Conservation (phyloP, 495 filamentous ascomycete species). For the Parathielavia hyrcaniae region DNA sequence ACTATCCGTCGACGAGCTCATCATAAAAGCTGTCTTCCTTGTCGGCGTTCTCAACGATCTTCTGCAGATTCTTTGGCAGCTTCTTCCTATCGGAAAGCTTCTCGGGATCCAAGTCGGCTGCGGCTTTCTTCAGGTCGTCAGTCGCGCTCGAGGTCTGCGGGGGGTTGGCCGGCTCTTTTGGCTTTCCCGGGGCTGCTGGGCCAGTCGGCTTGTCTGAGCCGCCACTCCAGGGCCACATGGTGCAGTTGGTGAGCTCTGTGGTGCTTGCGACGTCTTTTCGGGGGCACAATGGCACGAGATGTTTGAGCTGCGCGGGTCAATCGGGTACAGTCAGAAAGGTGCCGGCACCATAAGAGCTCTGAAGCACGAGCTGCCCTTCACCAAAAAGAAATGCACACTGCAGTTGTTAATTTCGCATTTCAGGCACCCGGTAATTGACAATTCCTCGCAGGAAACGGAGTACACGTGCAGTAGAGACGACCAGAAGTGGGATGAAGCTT, state of each 20-base stretch:
- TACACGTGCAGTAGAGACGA: not conserved
- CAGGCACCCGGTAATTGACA: too few relatives aligned
- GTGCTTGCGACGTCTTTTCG: not conserved
- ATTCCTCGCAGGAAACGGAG: not conserved
- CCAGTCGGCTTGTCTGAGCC: conserved; percentile 36
- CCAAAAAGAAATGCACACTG: too few relatives aligned
- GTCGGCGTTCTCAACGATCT: conserved; percentile 57
- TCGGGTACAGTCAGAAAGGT: conserved; percentile 4
- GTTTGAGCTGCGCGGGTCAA: not conserved
- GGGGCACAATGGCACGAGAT: too few relatives aligned
- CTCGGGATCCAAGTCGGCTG: conserved; percentile 33
- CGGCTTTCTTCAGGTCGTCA: conserved; percentile 17
- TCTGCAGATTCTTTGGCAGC: conserved; percentile 64
- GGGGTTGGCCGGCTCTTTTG: conserved; percentile 26
- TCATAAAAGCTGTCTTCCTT: conserved; percentile 73
- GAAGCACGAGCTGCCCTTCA: too few relatives aligned
- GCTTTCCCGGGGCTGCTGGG: conserved; percentile 5
- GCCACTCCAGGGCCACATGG: conserved; percentile 36
- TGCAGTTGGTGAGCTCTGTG: not conserved
- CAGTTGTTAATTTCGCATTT: too few relatives aligned
- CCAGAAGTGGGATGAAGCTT: not conserved
- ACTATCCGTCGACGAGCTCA: conserved; percentile 73
- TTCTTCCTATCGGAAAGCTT: conserved; percentile 53
- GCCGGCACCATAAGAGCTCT: not conserved
- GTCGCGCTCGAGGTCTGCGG: conserved; percentile 23